Evolutionary conservation across 495 filamentous ascomycete genomes (phyloP), one percentile per base, ranked within the genome.

Genomic region (Penicillium waksmanii): DNA sequence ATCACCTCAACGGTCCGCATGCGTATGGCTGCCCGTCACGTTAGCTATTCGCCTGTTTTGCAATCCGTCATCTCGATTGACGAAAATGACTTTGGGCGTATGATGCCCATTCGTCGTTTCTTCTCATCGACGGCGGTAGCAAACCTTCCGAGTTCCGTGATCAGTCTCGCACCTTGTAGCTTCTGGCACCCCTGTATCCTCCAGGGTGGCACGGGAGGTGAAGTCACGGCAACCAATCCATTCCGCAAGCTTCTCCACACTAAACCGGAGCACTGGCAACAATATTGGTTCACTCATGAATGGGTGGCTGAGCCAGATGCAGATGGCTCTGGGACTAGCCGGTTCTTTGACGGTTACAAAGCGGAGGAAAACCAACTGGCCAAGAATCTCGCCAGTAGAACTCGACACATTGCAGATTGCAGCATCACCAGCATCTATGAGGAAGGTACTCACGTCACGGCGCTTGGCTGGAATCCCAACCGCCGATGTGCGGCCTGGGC

Each of bases 401-500:
- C 65, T 6, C 75, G 73, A 51, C 53, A 70, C 17, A 57, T 75
- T 25, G 73, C 78, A 11, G 77, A 75, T 6, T 65, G 67, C 12
- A 66, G 74, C 57, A 68, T 71, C 35, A 68, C 75, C 5, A 85
- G 86, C 1, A 80, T 88, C 5, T 82, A 76, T 61, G 88, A 90
- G 49, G 83, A 86, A 67, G 72, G 77, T 46, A 81, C 80, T 3
- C 82, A 81, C 44, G 74, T 89, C 43, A 82, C 81, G 25, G 65
- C 72, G 15, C 65, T 89, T 17, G 77, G 76, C n/a, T 91, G 88
- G 88, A 90, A 89, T 67, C 82, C 84, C 31, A 89, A 89, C 71
- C 63, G 81, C 48, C 56, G 63, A 4, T 85, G 73, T 69, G 86
- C 86, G 9, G 86, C 82, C 7, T 90, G 87, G 88, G 85, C 85